Base-by-base conservation (phyloP, 805 yeast genomes). In the Metschnikowia henanensis region DNA sequence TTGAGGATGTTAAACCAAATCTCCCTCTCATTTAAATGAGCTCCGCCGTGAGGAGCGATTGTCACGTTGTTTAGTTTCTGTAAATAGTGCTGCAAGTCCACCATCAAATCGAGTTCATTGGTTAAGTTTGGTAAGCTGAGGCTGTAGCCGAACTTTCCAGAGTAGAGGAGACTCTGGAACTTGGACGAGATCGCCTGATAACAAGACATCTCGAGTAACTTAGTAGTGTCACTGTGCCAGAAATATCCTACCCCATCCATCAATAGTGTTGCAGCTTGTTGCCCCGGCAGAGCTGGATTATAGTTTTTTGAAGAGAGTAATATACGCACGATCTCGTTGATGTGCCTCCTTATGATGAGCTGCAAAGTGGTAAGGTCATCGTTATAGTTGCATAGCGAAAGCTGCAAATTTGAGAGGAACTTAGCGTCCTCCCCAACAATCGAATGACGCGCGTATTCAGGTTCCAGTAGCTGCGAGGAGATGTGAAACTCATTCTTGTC, bases 281-380 rank as follows among this genome's bases (percentile, higher is more conserved):
- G 36, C 48, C 56, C 36, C 44, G 50, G 28, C 51, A 44, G 30
- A 33, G 49, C 39, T 35, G 57, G 43, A 30, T 58, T 60, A 49
- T 67, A 67, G 45, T 71, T 71, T 45, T 65, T 68, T 28, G 67
- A 64, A 19, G 69, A 62, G 25, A 69, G 51, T 17, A 72, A 50
- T 3, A 72, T 68, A 20, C 76, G 52, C 8, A 68, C 53, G 19
- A 72, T 61, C 43, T 71, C 76, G 47, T 72, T 71, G 28, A 73
- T 64, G 48, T 72, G 77, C 49, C 77, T 62, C 39, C 77, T 49
- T 56, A 70, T 60, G 21, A 71, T 65, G 26, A 68, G 57, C 54
- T 73, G 74, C 35, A 72, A 60, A 1, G 78, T 73, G 35, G 75
- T 67, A 45, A 70, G 58, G 48, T 73, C 77, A 50, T 73, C 77